These are phyloP conservation scores for Curvularia eragrostidis DNA, from an alignment of 2,329 filamentous ascomycete genomes.

Conservation along the genomic window DNA sequence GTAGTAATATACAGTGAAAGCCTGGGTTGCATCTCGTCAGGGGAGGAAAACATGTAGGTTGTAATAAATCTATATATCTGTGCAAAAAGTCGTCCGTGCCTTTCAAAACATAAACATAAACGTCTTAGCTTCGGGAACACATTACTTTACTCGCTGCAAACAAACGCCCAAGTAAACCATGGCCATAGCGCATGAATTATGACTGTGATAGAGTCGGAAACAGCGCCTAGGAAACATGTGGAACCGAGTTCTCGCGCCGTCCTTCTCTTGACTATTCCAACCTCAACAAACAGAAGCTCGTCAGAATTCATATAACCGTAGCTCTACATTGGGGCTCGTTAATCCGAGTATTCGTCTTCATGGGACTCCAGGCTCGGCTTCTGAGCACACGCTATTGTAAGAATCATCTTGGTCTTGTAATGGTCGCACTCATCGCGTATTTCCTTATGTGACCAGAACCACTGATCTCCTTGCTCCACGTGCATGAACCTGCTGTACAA, in stretches of 20 bases:
- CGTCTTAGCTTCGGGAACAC: not conserved
- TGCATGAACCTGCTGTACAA: constrained; percentile 31
- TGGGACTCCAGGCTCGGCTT: constrained; percentile 21
- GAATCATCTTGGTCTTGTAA: constrained; percentile 36
- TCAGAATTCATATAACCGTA: not conserved
- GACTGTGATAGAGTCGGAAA: too few species aligned
- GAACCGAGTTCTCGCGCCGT: not conserved
- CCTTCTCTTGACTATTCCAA: not conserved
- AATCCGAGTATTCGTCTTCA: constrained; percentile 29
- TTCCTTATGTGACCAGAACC: constrained; percentile 36
- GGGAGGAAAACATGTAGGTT: not conserved
- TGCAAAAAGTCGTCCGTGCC: not conserved
- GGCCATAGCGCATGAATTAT: not conserved
- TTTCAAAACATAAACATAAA: not conserved
- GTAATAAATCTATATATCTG: not conserved
- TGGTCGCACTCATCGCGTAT: constrained; percentile 33
- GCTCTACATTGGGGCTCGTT: not conserved
- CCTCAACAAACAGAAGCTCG: not conserved
- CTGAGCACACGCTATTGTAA: constrained; percentile 35
- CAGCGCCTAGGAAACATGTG: not conserved
- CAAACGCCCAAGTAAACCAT: not conserved
- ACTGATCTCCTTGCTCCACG: constrained; percentile 29
- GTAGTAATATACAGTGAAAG: not conserved
- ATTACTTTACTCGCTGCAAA: not conserved
- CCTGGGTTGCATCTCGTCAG: not conserved